Evolutionary conservation across 2,329 filamentous ascomycete species (phyloP), one percentile per base, ranked within the genome.

Genomic region (Plectosphaerella plurivora): DNA sequence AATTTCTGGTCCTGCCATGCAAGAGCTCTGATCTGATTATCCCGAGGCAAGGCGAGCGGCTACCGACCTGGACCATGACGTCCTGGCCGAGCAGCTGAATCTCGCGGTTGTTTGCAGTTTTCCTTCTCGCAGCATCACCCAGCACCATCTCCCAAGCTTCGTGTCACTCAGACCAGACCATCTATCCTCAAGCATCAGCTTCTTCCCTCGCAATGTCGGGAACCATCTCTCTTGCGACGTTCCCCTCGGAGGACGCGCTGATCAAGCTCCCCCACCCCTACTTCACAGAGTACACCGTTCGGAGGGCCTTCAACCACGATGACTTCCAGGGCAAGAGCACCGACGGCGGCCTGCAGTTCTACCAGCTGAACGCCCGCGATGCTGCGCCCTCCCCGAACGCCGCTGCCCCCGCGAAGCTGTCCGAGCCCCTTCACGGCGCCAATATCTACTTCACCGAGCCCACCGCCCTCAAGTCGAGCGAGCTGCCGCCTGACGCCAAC

Each of bases 231-330:
- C 59, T 68, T 42, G 57, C 61, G 20, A 59, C 59, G 46, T 54
- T 67, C 45, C 61, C 64, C 18, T 55, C 64, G 22, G 62, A 66
- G 52, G 70, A 76, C 58, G 68, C 66, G 20, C 60, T 76, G 51
- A 61, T 78, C 59, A 74, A 73, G 67, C 74, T 79, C 36, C 76
- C 76, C 51, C 73, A 78, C 57, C 76, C 76, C 2, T 78, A 78
- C 62, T 68, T 71, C 41, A 72, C 72, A 37, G 69, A 75, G 50
- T 79, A 77, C 62, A 60, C 66, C 9, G 59, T 78, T 42, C 63
- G 66, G 50, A 70, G 68, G 54, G 62, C 63, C 45, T 57, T 57
- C 56, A 53, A 52, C 54, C 56, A 56, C 44, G 56, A 57, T 36
- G 51, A 55, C 45, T 56, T 56, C 25, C 36, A 55, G 35, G 56